Base-by-base conservation (phyloP, 169 alveolate genomes). In the Plasmodium inui region DNA sequence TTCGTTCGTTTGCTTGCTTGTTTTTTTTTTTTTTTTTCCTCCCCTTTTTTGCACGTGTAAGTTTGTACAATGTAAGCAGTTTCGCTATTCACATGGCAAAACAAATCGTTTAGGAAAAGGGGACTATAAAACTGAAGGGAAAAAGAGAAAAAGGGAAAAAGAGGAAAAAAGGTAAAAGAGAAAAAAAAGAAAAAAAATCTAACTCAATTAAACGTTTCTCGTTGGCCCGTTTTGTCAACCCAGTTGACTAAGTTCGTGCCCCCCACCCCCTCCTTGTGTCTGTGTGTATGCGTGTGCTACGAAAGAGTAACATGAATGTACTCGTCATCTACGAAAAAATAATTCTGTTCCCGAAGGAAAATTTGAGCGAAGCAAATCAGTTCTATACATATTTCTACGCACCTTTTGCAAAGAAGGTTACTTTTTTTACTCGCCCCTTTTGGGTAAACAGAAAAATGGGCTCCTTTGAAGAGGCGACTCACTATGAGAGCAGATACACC, bases 401-500 rank as follows among this genome's bases (percentile, higher is more conserved):
- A 28, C 32, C 61, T 14, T 32, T 37, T 50, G 9, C 17, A 50
- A 81, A 53, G 39, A 81, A 19, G 73, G 61, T 17, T 53, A 50
- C 37, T 50, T 39, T 81, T 55, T 19, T n/a, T 12, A 55, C 12
- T 22, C n/a, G 53, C 6, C 53, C 30, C 22, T 55, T 22, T 28
- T 81, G 37, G 37, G 74, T 55, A 14, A 81, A 28, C 28, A 55
- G n/a, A 6, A 81, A 53, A 26, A 12, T 55, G 19, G 7, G 39
- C 46, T 19, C 26, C 70, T 55, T 55, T 7, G 89, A 53, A 28
- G 67, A 50, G 37, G 9, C n/a, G n/a, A n/a, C 37, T 81, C 46
- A 81, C n/a, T 14, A 81, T 81, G 78, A 81, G 53, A 81, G 71
- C 14, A 61, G 19, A 39, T 53, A 26, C 78, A 12, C 39, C 61